Evolutionary conservation across 2,329 filamentous ascomycete genomes (phyloP).

Genomic region (Botrytis pseudocinerea): DNA sequence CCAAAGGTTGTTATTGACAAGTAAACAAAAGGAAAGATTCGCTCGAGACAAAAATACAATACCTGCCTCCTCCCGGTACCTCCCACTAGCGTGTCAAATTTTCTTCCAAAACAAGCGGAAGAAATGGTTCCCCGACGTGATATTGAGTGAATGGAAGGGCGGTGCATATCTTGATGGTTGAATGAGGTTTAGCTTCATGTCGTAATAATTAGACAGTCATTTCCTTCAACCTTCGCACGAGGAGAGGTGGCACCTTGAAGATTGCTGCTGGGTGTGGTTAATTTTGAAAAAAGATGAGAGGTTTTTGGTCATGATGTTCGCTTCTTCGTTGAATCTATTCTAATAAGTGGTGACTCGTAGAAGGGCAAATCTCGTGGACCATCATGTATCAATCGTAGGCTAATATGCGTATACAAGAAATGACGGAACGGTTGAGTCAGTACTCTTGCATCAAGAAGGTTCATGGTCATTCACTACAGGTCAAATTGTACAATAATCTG

Average conservation of each 20-base stretch:
- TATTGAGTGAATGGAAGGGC: background rate
- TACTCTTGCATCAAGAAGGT: background rate
- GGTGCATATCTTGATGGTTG: background rate
- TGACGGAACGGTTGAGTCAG: background rate
- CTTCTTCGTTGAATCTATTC: background rate
- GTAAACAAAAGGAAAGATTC: background rate
- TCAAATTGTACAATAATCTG: background rate
- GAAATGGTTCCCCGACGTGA: background rate
- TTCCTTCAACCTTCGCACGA: background rate
- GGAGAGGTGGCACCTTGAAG: background rate
- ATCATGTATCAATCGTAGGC: background rate
- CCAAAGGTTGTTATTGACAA: background rate
- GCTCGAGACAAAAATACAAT: background rate
- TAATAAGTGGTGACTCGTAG: background rate
- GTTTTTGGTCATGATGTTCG: background rate
- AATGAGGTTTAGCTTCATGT: background rate
- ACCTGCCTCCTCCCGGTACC: background rate
- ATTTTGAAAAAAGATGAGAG: background rate
- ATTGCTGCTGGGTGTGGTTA: background rate
- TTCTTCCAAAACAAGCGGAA: background rate
- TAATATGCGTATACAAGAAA: background rate
- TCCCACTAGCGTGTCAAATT: background rate
- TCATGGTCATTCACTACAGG: background rate
- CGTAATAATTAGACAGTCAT: background rate
- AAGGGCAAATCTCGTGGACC: background rate